Evolutionary conservation across 148 eudicot genomes (phyloP).

Genomic region (Silene latifolia): DNA sequence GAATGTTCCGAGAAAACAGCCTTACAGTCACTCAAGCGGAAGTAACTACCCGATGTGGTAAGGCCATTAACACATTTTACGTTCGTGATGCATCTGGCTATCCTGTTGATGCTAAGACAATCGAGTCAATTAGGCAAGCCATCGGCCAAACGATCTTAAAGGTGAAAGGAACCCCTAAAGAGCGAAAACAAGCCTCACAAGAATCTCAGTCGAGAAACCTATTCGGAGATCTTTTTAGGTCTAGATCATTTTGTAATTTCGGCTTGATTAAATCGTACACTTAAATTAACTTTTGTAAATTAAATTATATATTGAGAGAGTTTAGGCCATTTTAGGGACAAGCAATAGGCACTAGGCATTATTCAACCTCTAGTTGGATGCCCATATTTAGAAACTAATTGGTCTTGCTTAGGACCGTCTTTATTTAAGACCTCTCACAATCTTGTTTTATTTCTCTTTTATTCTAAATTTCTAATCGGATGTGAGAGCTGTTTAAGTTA

Average conservation of each 20-base stretch:
- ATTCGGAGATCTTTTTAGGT: conserved; percentile 81
- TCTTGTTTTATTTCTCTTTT: too few species aligned
- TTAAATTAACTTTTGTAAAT: conserved; percentile 12
- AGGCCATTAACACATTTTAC: conserved; percentile 78
- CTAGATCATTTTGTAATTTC: conserved; percentile 79
- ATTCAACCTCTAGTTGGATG: background rate
- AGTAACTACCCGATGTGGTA: conserved; percentile 70
- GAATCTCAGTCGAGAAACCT: conserved; percentile 74
- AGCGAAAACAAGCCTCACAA: conserved; percentile 43
- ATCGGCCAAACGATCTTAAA: conserved; percentile 81
- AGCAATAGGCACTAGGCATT: background rate
- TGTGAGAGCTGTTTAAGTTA: too few species aligned
- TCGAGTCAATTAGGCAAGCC: conserved; percentile 64
- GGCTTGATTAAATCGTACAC: conserved; percentile 81
- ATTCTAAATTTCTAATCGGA: too few species aligned
- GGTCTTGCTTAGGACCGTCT: too few species aligned
- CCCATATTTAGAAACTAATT: background rate
- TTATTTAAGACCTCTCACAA: too few species aligned
- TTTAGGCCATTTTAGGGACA: conserved; percentile 11
- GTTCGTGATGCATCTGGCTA: conserved; percentile 85
- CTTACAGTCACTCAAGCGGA: conserved; percentile 79
- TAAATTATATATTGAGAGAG: too few species aligned
- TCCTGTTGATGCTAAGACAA: conserved; percentile 73
- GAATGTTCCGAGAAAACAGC: conserved; percentile 89
- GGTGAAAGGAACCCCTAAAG: conserved; percentile 64